These are phyloP conservation scores for Trypanosoma lewisi DNA, from an alignment of 208 protist species.

Conservation along the genomic window DNA sequence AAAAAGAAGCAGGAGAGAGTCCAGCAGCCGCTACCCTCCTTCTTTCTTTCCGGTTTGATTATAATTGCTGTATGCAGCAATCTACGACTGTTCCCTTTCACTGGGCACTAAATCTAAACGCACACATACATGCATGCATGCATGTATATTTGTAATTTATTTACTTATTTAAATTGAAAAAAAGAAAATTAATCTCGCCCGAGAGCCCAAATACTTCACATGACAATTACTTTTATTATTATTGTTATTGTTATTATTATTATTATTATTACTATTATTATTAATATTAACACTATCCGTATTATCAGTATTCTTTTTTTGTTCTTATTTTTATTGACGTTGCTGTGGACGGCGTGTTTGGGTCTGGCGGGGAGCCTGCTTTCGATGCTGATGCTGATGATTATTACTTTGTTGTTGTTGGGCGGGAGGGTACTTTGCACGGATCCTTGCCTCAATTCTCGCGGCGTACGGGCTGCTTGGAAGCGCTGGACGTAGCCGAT, in stretches of 20 bases:
- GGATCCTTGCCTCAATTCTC: constrained; percentile 69
- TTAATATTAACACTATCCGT: no score
- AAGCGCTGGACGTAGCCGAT: constrained; percentile 61
- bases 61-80: no score
- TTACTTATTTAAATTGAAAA: no score
- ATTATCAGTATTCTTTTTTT: no score
- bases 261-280: no score
- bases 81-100: background rate
- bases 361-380: constrained; percentile 2
- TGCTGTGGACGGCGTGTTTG: constrained; percentile 16
- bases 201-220: no score
- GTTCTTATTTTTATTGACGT: no score
- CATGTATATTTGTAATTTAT: constrained; percentile 4
- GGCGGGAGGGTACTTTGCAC: constrained; percentile 25
- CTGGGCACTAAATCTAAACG: background rate
- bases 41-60: no score
- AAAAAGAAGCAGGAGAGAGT: background rate
- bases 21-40: no score
- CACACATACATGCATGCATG: constrained; percentile 11
- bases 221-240: no score
- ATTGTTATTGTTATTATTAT: no score
- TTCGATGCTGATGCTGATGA: constrained; percentile 12
- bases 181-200: no score
- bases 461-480: constrained; percentile 51
- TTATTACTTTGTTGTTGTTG: constrained; percentile 4